Evolutionary conservation across 495 filamentous ascomycete species (phyloP), one percentile per base, ranked within the genome.

Genomic region (Hyaloscypha hepaticicola): DNA sequence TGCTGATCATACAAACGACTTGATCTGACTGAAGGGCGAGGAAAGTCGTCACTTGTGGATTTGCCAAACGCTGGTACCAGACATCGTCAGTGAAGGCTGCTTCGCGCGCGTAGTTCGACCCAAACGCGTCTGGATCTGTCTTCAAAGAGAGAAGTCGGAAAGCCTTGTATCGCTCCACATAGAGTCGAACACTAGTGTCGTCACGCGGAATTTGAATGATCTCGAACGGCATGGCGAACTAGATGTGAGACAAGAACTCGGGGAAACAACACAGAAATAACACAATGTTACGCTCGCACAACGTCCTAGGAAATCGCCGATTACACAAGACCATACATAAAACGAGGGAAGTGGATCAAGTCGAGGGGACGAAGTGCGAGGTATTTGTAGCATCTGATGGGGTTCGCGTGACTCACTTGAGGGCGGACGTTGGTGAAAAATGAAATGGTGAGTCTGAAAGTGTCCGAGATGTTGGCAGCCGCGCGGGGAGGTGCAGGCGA

Each of bases 91-190:
- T 65, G 66, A 80, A 79, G 22, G 72, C 73, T 62, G 70, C 69
- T 66, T 85, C 81, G 27, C 72, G 68, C 27, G 75, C 77, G 62
- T 80, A 82, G 1, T 74, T 81, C 7, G 82, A 80, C 19, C 77
- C 76, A 67, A 84, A 86, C n/a, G 77, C 74, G 69, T 72, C 68
- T 14, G 76, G 73, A 25, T 71, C 67, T 7, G 64, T 72, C 64
- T 73, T 64, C 55, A 77, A 66, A 8, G 75, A 61, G 16, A 66
- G 69, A 49, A 78, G 69, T 61, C 75, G 71, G 48, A 78, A 76
- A 4, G 71, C 70, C 59, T 74, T 75, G 61, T 73, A 72, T 28
- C 60, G 63, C 48, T 72, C 68, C 28, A 73, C 48, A 60, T 69
- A 72, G n/a, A 61, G 61, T 7, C 63, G 63, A 27, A 72, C 50